Evolutionary conservation across 2,329 filamentous ascomycete species (phyloP), one percentile per base, ranked within the genome.

Genomic region (Pestalotiopsis fici): DNA sequence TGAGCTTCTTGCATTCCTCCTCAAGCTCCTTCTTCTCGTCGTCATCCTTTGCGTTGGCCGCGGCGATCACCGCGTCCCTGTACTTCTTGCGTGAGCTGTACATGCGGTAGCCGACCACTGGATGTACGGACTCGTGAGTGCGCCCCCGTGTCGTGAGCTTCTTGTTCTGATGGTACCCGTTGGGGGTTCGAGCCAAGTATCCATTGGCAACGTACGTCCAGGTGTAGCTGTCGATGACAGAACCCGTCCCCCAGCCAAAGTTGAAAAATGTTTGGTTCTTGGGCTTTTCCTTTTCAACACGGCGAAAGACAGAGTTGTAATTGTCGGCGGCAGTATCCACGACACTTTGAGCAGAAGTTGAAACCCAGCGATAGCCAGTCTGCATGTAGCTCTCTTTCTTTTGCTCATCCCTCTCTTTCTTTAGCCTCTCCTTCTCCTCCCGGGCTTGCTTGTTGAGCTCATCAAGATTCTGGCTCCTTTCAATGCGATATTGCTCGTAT

Each of bases 201-300:
- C 68, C 68, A 1, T 64, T 65, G n/a, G 59, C n/a, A 6, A 27
- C 28, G 59, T 65, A 63, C 4, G 31, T 27, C 21, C 67, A 67
- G 50, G 31, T 43, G 54, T 64, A 68, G 23, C 59, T 66, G 60
- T 68, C 66, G 23, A 69, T 54, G 31, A 68, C 65, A 3, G 66
- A 65, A n/a, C 68, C 68, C 15, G 68, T 69, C 13, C 66, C 68
- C 68, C 68, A 69, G 21, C 68, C 66, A 7, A 65, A 56, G 37
- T 56, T 27, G 13, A 67, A 47, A 54, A 27, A n/a, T 3, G 23
- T 59, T 1, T 59, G 23, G 2, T 27, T 27, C 55, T 59, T 27
- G 23, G 55, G 25, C 25, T 59, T 31, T 23, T 50, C 43, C 6
- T n/a, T 27, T 27, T 59, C 25, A 7, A 18, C 23, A 15, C 23